These are phyloP conservation scores for Nicotiana paniculata DNA, from an alignment of 257 asterid genomes.

Conservation along the genomic window DNA sequence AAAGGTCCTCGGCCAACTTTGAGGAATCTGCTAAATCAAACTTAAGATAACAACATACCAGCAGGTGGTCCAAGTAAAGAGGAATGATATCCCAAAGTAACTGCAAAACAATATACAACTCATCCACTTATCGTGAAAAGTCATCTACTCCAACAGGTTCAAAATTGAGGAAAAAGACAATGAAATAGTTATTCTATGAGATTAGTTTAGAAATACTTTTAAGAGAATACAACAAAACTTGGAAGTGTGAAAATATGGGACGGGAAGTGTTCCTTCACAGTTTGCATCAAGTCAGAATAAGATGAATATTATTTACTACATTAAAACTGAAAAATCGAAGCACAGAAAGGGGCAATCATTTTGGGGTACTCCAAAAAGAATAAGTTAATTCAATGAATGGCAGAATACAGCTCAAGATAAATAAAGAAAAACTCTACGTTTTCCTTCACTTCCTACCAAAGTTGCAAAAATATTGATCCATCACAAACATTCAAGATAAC, in stretches of 20 bases:
- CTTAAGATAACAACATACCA: too few relatives aligned
- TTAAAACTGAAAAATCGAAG: neutral
- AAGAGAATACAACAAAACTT: neutral
- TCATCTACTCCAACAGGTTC: neutral
- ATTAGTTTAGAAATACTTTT: neutral
- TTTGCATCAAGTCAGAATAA: neutral
- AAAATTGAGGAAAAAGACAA: neutral
- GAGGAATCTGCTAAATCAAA: neutral
- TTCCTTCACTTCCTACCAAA: neutral
- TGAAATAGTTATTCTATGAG: neutral
- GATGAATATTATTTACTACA: neutral
- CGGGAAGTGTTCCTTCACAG: neutral
- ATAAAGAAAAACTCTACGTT: neutral
- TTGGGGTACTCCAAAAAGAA: neutral
- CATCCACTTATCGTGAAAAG: neutral
- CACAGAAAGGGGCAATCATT: neutral
- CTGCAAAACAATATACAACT: neutral
- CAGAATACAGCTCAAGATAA: neutral
- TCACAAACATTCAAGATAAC: neutral
- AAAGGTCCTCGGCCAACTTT: neutral
- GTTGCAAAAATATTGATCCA: neutral
- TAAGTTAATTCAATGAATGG: neutral
- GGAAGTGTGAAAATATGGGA: neutral
- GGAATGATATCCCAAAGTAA: too few relatives aligned
- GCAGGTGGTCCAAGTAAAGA: neutral